Conservation (phyloP, 768 basidiomycete genomes). For the Kwoniella heveanensis region DNA sequence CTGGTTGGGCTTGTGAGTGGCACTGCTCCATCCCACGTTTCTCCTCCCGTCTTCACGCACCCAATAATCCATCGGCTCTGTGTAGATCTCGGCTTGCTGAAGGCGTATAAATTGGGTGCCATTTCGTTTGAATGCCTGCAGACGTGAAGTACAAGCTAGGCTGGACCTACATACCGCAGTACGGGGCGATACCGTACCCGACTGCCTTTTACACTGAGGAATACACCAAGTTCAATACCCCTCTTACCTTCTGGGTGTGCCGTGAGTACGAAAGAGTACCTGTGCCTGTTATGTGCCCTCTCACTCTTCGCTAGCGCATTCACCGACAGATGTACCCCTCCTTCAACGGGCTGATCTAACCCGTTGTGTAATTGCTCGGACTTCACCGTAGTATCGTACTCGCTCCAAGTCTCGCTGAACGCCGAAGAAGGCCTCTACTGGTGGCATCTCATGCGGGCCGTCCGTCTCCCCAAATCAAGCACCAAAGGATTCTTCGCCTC, state of each 20-base stretch:
- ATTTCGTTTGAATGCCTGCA: too few relatives aligned
- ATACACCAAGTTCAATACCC: slow-evolving; percentile 18
- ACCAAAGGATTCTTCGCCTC: slow-evolving; percentile 32
- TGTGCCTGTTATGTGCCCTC: too few relatives aligned
- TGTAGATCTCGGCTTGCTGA: slow-evolving; percentile 5
- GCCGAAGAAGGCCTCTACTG: slow-evolving; percentile 46
- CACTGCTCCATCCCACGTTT: neutral
- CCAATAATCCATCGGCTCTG: too few relatives aligned
- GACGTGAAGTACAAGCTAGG: slow-evolving; percentile 40
- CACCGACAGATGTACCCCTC: too few relatives aligned
- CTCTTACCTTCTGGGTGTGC: slow-evolving; percentile 31
- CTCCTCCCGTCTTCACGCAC: too few relatives aligned
- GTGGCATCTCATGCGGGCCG: slow-evolving; percentile 42
- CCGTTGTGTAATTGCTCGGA: neutral
- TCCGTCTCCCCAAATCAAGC: slow-evolving; percentile 26
- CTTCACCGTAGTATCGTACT: slow-evolving; percentile 26
- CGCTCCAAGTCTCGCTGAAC: slow-evolving; percentile 34
- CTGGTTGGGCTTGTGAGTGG: slow-evolving; percentile 34
- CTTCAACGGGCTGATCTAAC: too few relatives aligned
- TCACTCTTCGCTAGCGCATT: too few relatives aligned
- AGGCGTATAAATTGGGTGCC: neutral
- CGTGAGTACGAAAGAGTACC: slow-evolving; percentile 15
- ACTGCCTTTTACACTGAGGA: slow-evolving; percentile 22
- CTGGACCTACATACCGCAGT: slow-evolving; percentile 23
- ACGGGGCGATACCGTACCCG: slow-evolving; percentile 32